Evolutionary conservation across 495 filamentous ascomycete genomes (phyloP), one percentile per base, ranked within the genome.

Genomic region (Aspergillus carlsbadensis): DNA sequence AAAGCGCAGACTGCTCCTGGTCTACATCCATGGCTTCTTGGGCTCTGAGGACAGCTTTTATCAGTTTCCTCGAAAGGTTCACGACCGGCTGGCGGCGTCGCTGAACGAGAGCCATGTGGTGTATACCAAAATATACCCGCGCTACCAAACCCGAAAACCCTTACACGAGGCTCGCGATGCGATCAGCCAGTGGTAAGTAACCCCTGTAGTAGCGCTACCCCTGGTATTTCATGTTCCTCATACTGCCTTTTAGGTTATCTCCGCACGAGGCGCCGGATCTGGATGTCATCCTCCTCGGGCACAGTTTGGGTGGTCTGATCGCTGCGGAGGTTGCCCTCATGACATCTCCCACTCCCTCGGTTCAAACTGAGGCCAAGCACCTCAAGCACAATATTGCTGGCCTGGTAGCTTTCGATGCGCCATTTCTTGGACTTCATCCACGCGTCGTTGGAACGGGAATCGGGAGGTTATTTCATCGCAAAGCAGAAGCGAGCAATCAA

Each of bases 11-110:
- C 76, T 98, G 11, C 77, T 98, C 1, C 61, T 96, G 10, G 72
- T 98, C 20, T 96, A 91, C 66, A 85, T 98, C 62, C 92, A 96
- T 73, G 93, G 93, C 40, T 97, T 96, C 74, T 90, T 92, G 83
- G 93, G 93, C 24, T 87, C 88, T 45, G 91, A 95, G 70, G 86
- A 86, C 14, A 92, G 88, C 58, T 98, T 98, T 63, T 85, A 87
- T 56, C 86, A 85, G 24, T 93, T 96, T 58, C 93, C 93, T 1
- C 87, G 86, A 5, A 91, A 98, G 70, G 81, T 96, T 0, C 93
- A 98, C 71, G 81, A 84, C 65, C 74, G 90, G 20, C 73, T 96
- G 31, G 85, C 85, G n/a, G 71, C 79, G 2, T 78, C 83, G 0
- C 66, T 96, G 45, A 71, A 72, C 37, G 84, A 91, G 18, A 87